Conservation (phyloP, 441 rosid species). For the Adansonia rubrostipa region DNA sequence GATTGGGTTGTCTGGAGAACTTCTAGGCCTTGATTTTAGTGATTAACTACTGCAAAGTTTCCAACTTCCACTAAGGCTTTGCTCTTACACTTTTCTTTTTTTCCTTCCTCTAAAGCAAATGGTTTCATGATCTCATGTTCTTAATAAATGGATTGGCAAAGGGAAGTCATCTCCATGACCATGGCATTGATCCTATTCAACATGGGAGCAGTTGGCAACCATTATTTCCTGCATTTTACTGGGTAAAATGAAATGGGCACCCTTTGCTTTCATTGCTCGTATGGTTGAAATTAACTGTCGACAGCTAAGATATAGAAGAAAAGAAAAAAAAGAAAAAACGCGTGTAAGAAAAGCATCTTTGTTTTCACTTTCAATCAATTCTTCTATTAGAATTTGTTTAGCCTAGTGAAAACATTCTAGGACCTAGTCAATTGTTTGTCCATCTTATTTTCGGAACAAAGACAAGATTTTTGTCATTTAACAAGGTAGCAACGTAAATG, state of each 20-base stretch:
- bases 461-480: neutral
- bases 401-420: neutral
- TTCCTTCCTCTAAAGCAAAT: too few species aligned
- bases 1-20: neutral
- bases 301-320: neutral
- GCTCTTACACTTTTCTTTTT: neutral
- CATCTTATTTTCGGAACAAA: neutral
- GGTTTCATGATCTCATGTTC: neutral
- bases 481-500: neutral
- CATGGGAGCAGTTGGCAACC: neutral
- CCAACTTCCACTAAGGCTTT: neutral
- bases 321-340: too few species aligned
- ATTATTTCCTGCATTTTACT: neutral
- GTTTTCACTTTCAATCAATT: neutral
- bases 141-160: neutral
- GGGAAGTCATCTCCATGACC: neutral
- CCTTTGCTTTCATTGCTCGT: neutral
- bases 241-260: neutral
- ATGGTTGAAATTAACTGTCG: neutral
- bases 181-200: neutral
- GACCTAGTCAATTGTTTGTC: neutral
- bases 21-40: constrained; percentile 7
- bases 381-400: neutral
- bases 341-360: too few species aligned
- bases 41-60: neutral